These are phyloP conservation scores for Podaxis carcinomalis DNA, from an alignment of 768 basidiomycete species.

Conservation along the genomic window DNA sequence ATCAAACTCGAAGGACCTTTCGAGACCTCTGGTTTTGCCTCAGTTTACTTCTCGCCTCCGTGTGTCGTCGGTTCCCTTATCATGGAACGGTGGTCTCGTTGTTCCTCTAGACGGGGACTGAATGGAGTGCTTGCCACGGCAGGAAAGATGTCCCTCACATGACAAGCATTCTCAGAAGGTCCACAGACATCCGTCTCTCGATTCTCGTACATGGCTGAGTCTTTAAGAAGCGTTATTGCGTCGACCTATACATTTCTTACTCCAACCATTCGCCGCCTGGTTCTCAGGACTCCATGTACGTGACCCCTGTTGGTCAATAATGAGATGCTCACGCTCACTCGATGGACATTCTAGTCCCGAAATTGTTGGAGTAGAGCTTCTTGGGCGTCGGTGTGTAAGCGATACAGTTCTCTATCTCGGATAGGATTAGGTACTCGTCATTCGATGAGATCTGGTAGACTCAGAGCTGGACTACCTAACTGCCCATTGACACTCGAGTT, in stretches of 20 bases:
- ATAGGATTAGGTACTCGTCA: neutral
- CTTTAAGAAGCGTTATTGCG: neutral
- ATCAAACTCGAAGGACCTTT: conserved; percentile 33
- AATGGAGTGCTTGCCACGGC: neutral
- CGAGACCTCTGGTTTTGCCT: conserved; percentile 34
- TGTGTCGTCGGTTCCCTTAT: conserved; percentile 43
- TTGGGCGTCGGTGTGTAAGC: neutral
- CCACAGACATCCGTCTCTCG: neutral
- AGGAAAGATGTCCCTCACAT: neutral
- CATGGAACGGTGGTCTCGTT: conserved; percentile 27
- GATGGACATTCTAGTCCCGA: neutral
- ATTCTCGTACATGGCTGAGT: neutral
- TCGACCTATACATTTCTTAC: neutral
- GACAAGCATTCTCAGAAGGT: neutral
- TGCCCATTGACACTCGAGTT: too few relatives aligned
- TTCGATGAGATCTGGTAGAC: too few relatives aligned
- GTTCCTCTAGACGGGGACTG: neutral
- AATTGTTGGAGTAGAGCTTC: neutral
- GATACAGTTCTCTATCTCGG: neutral
- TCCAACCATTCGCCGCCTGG: neutral
- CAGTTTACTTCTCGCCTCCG: conserved; percentile 45
- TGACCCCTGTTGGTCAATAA: neutral
- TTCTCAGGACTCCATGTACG: neutral
- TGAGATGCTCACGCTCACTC: neutral
- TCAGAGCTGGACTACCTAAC: too few relatives aligned